phyloP scores from a whole-genome alignment of 1,139 yeast genomes.

The Saccharomyces hybrid region DNA sequence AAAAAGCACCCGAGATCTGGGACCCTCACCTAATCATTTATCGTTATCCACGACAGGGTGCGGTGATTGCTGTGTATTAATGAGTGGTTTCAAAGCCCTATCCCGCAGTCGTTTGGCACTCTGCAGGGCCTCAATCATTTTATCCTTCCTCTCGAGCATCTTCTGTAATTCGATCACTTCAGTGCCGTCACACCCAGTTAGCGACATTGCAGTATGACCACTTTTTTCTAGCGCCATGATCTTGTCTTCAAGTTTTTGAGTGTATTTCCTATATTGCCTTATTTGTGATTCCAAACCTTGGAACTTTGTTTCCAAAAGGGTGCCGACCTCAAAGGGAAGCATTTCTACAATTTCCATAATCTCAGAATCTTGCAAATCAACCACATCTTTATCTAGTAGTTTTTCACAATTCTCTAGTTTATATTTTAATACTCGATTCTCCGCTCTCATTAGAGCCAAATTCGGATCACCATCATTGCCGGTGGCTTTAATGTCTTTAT shows the following conservation, averaged over 20 bases:
- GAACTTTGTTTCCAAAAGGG: constrained; percentile 22
- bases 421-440: constrained; percentile 30
- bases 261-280: constrained; percentile 18
- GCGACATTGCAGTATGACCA: neutral
- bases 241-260: constrained; percentile 16
- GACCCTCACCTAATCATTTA: neutral
- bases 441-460: constrained; percentile 12
- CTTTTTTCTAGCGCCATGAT: constrained; percentile 7
- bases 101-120: constrained; percentile 48
- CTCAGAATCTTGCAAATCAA: constrained; percentile 21
- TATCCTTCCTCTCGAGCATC: constrained; percentile 60
- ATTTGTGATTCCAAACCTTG: constrained; percentile 22
- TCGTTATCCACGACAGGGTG: neutral
- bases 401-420: constrained; percentile 31
- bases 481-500: constrained; percentile 3
- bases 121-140: constrained; percentile 66
- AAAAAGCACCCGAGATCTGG: neutral
- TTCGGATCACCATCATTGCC: constrained; percentile 5
- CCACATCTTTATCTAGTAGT: constrained; percentile 20
- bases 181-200: constrained; percentile 3
- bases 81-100: constrained; percentile 21
- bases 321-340: constrained; percentile 25
- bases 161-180: constrained; percentile 56
- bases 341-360: constrained; percentile 23
- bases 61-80: neutral